Evolutionary conservation across 2,329 filamentous ascomycete genomes (phyloP), one percentile per base, ranked within the genome.

Genomic region (Chalaropsis thielavioides): DNA sequence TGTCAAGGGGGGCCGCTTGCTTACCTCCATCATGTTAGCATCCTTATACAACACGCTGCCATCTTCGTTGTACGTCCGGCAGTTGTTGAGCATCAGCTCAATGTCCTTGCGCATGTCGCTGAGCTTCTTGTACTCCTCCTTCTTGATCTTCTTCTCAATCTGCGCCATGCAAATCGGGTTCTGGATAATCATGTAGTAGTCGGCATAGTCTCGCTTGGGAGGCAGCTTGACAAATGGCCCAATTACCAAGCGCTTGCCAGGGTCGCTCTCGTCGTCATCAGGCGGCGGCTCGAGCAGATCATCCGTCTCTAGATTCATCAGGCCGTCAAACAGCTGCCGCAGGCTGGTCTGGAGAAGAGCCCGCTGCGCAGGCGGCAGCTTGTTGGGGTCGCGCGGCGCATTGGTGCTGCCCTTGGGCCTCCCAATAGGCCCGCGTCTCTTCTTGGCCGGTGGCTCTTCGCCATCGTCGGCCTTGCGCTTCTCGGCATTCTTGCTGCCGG

Each of bases 141-240:
- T 92, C 79, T 96, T 96, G 77, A 99, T 96, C 79, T 90, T 92
- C 73, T 88, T 89, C 73, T 90, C 85, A 72, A 99, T 96, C 74
- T 91, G 86, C 70, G 96, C 94, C 88, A 97, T 96, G 72, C 89
- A 92, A 72, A 99, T 96, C 0, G 94, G 94, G 64, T 86, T 87
- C 72, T 87, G 84, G 74, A 99, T 99, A 74, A 96, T 85, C 73
- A 92, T 78, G 74, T 96, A 99, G 78, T 99, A 99, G 73, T 97
- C 92, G 31, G 90, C 88, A 72, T 95, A 99, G 67, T 92, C 86
- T 67, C 87, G 86, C 77, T 90, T 95, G 49, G 90, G 87, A 0
- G 92, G 92, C 40, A 96, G 80, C 72, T 94, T 92, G 74, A 97
- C 83, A 75, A 99, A 99, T 0, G 92, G 92, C 40, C 92, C 91